phyloP scores from a whole-genome alignment of 768 basidiomycete genomes.

The Calocybe gangraenosa region DNA sequence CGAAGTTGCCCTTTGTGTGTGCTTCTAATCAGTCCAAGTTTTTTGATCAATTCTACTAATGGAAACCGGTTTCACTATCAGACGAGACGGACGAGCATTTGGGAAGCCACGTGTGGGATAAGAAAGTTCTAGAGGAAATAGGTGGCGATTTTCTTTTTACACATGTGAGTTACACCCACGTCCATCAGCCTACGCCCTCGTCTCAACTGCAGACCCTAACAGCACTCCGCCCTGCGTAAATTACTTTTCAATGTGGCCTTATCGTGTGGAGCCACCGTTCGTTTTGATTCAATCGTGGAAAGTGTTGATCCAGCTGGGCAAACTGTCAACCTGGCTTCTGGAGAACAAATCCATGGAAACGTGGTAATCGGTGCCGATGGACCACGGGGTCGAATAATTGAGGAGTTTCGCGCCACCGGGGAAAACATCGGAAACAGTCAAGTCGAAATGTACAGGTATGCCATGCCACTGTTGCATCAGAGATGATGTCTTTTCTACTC shows the following conservation, averaged over 20 bases:
- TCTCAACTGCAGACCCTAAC: slow-evolving; percentile 12
- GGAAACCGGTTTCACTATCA: too few relatives aligned
- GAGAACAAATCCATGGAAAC: slow-evolving; percentile 40
- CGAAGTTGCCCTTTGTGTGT: slow-evolving; percentile 15
- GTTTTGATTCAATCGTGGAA: slow-evolving; percentile 27
- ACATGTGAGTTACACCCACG: slow-evolving; percentile 31
- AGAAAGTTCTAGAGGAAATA: slow-evolving; percentile 45
- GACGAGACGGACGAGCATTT: slow-evolving; percentile 47
- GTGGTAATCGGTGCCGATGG: slow-evolving; percentile 61
- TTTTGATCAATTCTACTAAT: too few relatives aligned
- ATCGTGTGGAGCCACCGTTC: slow-evolving; percentile 38
- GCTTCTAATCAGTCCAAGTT: too few relatives aligned
- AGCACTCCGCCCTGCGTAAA: slow-evolving; percentile 50
- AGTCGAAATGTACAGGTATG: slow-evolving; percentile 44
- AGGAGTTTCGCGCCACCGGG: slow-evolving; percentile 23
- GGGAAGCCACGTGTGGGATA: slow-evolving; percentile 48
- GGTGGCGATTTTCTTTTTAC: slow-evolving; percentile 32
- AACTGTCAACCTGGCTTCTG: slow-evolving; percentile 32
- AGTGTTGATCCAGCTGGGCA: slow-evolving; percentile 23
- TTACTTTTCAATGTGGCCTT: slow-evolving; percentile 45
- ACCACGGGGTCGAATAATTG: not conserved
- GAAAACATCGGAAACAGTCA: slow-evolving; percentile 17
- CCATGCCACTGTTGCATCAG: not conserved
- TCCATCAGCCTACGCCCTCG: not conserved
- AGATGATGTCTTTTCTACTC: not conserved